Evolutionary conservation across 1,284 basidiomycete genomes (phyloP), one percentile per base, ranked within the genome.

Genomic region (Prillingera fragicola): DNA sequence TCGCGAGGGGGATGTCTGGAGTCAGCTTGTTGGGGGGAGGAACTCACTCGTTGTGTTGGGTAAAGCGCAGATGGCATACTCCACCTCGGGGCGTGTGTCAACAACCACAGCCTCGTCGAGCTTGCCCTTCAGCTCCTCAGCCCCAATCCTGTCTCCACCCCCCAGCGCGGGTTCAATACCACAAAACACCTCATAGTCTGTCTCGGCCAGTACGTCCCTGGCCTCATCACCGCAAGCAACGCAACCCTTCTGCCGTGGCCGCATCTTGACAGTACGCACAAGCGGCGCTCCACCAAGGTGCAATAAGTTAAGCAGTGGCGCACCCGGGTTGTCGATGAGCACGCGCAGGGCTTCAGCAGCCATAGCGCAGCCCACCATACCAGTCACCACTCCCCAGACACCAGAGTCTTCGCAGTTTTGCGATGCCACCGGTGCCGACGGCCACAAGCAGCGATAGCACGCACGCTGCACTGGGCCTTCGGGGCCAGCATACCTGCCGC

Each of bases 381-480:
- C 95, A 1, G 89, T 91, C 1, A 96, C 84, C 0, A 79, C 81
- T 1, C 94, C 94, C 32, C 97, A 73, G 3, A 99, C 85, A 2
- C 95, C 95, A 12, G 84, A 78, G 63, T 97, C 92, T 55, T 86
- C 87, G 59, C 95, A 98, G 12, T 82, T 82, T 5, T 37, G 39
- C 18, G 31, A 15, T 6, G 19, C 84, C 84, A 3, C 78, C 74
- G 28, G 54, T 63, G 0, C 76, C 77, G 48, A 84, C 80, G 94
- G 92, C 69, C 94, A 97, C 22, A 98, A 72, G 63, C 95, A 98
- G 4, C 95, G 78, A 70, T 96, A 96, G 69, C 95, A 99, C 0
- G 92, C 91, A 1, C 91, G 85, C 13, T n/a, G n/a, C n/a, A n/a
- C n/a, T 22, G 78, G 69, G 17, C 73, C 65, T 38, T 50, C 14